phyloP scores from a whole-genome alignment of 352 stramenopile species.

The Pythium phragmiticola region DNA sequence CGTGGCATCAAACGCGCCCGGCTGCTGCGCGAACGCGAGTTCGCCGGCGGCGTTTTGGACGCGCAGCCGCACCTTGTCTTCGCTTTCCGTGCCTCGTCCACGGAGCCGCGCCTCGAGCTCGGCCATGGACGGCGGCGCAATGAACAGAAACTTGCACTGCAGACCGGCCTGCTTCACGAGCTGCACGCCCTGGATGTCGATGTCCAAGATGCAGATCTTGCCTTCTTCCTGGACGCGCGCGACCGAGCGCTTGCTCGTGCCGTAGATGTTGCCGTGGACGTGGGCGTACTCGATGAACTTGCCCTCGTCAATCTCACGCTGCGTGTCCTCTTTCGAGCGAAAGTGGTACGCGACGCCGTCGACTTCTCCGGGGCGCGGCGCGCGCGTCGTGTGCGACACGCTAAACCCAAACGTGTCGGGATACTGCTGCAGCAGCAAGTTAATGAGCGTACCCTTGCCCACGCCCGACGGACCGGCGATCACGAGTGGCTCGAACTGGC shows the following conservation, averaged over 20 bases:
- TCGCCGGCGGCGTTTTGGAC: conserved; percentile 93
- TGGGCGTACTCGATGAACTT: conserved; percentile 97
- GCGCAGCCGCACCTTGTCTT: conserved; percentile 94
- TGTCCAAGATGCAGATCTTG: conserved; percentile 99
- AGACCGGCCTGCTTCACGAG: conserved; percentile 90
- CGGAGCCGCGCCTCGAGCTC: conserved; percentile 94
- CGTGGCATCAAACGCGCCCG: conserved; percentile 87
- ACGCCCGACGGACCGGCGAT: conserved; percentile 91
- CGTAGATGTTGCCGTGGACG: conserved; percentile 98
- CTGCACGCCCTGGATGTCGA: conserved; percentile 97
- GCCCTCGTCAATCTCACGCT: conserved; percentile 92
- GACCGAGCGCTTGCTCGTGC: conserved; percentile 93
- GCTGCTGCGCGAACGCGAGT: conserved; percentile 86
- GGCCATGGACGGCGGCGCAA: conserved; percentile 94
- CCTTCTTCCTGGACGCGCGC: conserved; percentile 89
- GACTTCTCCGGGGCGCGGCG: conserved; percentile 91
- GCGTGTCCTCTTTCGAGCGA: conserved; percentile 89
- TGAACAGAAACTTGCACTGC: conserved; percentile 95
- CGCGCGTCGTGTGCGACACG: conserved; percentile 97
- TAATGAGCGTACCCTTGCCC: conserved; percentile 97
- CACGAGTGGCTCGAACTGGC: conserved; percentile 80
- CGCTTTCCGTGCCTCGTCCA: conserved; percentile 93
- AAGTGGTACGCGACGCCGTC: conserved; percentile 98
- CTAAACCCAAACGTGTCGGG: conserved; percentile 93
- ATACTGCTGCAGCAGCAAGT: conserved; percentile 85